Evolutionary conservation across 164 flowering plant species (phyloP).

Genomic region (Pachysandra terminalis): DNA sequence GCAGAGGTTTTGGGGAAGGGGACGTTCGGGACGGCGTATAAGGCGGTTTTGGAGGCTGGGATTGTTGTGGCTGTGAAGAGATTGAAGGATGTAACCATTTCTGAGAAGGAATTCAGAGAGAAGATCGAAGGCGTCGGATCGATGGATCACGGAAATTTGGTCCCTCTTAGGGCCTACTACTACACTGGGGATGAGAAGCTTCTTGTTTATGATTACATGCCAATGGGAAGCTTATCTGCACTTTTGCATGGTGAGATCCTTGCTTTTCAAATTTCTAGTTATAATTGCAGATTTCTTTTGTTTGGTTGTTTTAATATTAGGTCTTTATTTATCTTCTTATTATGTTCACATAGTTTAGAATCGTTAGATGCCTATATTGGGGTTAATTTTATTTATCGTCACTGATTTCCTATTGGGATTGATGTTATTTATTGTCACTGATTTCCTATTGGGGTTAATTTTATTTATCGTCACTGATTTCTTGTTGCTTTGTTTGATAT

Average conservation of each 20-base stretch:
- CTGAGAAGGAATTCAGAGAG: slow-evolving; percentile 71
- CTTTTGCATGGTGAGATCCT: slow-evolving; percentile 65
- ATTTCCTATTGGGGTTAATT: too few relatives aligned
- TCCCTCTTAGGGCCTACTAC: slow-evolving; percentile 80
- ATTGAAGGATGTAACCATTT: slow-evolving; percentile 68
- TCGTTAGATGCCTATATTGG: too few relatives aligned
- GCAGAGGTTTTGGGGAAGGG: slow-evolving; percentile 91
- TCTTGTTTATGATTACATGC: slow-evolving; percentile 79
- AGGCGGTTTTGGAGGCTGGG: slow-evolving; percentile 77
- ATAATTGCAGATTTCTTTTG: neutral
- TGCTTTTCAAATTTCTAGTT: neutral
- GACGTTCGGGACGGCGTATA: slow-evolving; percentile 83
- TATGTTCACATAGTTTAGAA: too few relatives aligned
- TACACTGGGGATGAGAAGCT: slow-evolving; percentile 89
- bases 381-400: too few relatives aligned
- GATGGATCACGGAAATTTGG: slow-evolving; percentile 69
- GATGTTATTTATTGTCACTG: too few relatives aligned
- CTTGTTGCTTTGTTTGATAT: neutral
- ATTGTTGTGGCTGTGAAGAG: slow-evolving; percentile 82
- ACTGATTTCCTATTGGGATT: too few relatives aligned
- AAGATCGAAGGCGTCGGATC: slow-evolving; percentile 71
- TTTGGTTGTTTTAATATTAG: neutral
- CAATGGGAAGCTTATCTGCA: slow-evolving; percentile 82
- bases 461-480: too few relatives aligned
- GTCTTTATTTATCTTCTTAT: neutral